Percentiles rank a stretch among this genome's conserved stretches.
Evolutionary conservation across 1,284 basidiomycete species (phyloP).

Genomic region (Phaffia rhodozyma): DNA sequence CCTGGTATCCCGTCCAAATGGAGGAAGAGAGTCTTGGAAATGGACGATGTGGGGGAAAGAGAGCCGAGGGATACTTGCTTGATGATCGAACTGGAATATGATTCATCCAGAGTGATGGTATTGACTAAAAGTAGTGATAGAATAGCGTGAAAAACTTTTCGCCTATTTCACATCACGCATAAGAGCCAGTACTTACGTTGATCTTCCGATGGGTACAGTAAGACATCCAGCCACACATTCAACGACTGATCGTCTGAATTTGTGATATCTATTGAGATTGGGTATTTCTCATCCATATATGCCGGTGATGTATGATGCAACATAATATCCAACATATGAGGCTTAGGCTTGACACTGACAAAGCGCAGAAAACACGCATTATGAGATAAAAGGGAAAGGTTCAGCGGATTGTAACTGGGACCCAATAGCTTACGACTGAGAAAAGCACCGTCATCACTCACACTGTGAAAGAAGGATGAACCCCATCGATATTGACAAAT

Average conservation of each 20-base stretch:
- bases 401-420: not conserved
- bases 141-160: not conserved
- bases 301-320: conserved; percentile 52
- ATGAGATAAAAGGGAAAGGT: not conserved
- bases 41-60: conserved; percentile 45
- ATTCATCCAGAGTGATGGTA: conserved; percentile 47
- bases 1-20: conserved; percentile 49
- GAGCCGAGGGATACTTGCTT: conserved; percentile 56
- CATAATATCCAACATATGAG: conserved; percentile 45
- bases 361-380: too few species aligned
- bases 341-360: conserved; percentile 48
- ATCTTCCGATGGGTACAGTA: conserved; percentile 64
- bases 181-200: conserved; percentile 42
- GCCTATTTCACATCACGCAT: not conserved
- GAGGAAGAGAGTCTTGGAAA: conserved; percentile 49
- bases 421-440: not conserved
- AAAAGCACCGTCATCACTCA: conserved; percentile 32
- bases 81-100: conserved; percentile 55
- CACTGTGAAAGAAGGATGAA: conserved; percentile 43
- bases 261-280: conserved; percentile 52
- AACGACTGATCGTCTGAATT: conserved; percentile 54
- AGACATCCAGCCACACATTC: conserved; percentile 52
- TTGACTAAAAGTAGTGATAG: conserved; percentile 41
- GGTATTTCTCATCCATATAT: conserved; percentile 61
- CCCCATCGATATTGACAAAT: conserved; percentile 45